Percentiles rank a stretch among this genome's conserved stretches.
Evolutionary conservation across 768 basidiomycete genomes (phyloP).

Genomic region (Xanthoconium stramineum): DNA sequence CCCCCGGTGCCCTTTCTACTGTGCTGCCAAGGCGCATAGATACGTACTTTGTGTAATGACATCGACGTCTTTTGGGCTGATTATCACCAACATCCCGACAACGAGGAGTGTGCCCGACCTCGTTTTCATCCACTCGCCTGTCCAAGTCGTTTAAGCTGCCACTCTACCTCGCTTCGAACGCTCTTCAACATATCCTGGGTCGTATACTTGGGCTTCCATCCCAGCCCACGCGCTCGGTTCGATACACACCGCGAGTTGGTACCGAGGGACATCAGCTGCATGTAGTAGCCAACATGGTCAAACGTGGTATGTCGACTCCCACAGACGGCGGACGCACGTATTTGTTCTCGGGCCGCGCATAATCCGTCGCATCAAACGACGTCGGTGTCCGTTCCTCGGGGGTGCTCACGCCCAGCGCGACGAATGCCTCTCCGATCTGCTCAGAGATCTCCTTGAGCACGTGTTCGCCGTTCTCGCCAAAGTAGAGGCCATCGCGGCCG

Average conservation of each 20-base stretch:
- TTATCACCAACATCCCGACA: no score
- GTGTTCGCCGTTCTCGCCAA: not conserved
- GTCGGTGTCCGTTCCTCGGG: not conserved
- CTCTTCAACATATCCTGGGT: no score
- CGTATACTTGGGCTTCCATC: no score
- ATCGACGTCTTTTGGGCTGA: no score
- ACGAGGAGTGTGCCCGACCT: no score
- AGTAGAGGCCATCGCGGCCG: not conserved
- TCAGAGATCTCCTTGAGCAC: not conserved
- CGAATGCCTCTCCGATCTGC: not conserved
- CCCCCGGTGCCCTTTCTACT: no score
- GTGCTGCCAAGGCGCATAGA: no score
- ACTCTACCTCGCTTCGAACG: not conserved
- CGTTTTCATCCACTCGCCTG: no score
- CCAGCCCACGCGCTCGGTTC: not conserved
- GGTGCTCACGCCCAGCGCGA: not conserved
- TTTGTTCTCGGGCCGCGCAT: not conserved
- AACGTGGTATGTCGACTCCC: not conserved
- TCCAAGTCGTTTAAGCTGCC: no score
- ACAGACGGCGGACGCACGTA: not conserved
- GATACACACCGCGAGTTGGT: not conserved
- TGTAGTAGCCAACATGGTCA: not conserved
- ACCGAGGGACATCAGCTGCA: not conserved
- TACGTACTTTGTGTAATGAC: no score
- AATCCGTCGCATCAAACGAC: no score